These are phyloP conservation scores for Rhazya stricta DNA, from an alignment of 257 asterid species.

Conservation along the genomic window DNA sequence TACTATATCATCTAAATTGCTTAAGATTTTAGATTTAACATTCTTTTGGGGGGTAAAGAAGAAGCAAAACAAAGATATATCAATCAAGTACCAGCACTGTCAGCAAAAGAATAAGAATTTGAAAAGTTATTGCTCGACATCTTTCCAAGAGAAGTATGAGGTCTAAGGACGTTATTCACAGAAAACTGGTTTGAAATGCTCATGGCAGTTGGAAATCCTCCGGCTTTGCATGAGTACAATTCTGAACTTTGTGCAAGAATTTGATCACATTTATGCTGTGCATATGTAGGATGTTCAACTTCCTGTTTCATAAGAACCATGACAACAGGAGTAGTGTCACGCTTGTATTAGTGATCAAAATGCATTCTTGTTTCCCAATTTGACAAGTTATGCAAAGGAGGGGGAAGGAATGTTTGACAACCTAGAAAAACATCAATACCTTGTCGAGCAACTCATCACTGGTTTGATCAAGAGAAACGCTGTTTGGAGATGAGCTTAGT, in stretches of 20 bases:
- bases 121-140: slow-evolving; percentile 31
- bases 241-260: slow-evolving; percentile 44
- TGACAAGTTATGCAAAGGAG: neutral
- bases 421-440: slow-evolving; percentile 13
- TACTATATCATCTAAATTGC: neutral
- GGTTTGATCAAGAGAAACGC: slow-evolving; percentile 34
- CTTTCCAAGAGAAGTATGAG: slow-evolving; percentile 28
- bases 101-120: slow-evolving; percentile 49
- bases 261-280: slow-evolving; percentile 44
- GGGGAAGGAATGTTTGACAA: neutral
- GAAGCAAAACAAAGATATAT: slow-evolving; percentile 12
- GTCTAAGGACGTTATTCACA: slow-evolving; percentile 46
- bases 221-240: slow-evolving; percentile 29
- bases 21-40: neutral
- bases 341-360: neutral
- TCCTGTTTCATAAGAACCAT: slow-evolving; percentile 48
- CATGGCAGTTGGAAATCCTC: slow-evolving; percentile 39
- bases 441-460: slow-evolving; percentile 46
- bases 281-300: slow-evolving; percentile 22
- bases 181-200: slow-evolving; percentile 36
- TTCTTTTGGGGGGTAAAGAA: neutral
- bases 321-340: slow-evolving; percentile 10
- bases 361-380: neutral
- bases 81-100: slow-evolving; percentile 39
- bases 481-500: slow-evolving; percentile 33